phyloP scores from a whole-genome alignment of 139 green algal genomes.

The Tetradesmus lagerheimii region DNA sequence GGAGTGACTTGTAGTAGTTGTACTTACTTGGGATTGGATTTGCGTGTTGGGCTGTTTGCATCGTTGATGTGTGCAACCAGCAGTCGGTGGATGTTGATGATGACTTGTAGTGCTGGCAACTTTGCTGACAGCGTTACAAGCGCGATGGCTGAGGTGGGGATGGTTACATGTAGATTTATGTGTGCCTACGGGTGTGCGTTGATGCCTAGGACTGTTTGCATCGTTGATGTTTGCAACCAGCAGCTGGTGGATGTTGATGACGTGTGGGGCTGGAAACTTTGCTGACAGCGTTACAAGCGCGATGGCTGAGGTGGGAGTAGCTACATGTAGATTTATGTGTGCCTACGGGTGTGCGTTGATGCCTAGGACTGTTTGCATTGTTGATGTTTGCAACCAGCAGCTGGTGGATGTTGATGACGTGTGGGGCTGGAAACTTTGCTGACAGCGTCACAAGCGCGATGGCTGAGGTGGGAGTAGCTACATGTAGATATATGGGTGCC shows the following conservation, averaged over 20 bases:
- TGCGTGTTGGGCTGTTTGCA: no score
- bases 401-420: not conserved
- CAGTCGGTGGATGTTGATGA: not conserved
- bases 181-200: not conserved
- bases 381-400: not conserved
- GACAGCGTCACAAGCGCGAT: slow-evolving; percentile 57
- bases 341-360: no score
- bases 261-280: not conserved
- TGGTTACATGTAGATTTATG: not conserved
- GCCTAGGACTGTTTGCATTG: no score
- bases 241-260: not conserved
- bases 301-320: slow-evolving; percentile 50
- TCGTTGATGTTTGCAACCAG: not conserved
- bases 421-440: slow-evolving; percentile 54
- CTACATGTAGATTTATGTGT: no score
- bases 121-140: slow-evolving; percentile 63
- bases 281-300: not conserved
- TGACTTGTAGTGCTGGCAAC: no score
- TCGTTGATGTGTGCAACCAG: not conserved
- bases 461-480: slow-evolving; percentile 41
- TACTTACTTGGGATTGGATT: no score
- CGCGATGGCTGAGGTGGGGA: slow-evolving; percentile 59
- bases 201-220: not conserved
- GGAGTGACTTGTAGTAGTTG: not conserved
- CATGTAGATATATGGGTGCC: not conserved